These are phyloP conservation scores for Orbilia javanica DNA, from an alignment of 2,329 filamentous ascomycete species.

Conservation along the genomic window DNA sequence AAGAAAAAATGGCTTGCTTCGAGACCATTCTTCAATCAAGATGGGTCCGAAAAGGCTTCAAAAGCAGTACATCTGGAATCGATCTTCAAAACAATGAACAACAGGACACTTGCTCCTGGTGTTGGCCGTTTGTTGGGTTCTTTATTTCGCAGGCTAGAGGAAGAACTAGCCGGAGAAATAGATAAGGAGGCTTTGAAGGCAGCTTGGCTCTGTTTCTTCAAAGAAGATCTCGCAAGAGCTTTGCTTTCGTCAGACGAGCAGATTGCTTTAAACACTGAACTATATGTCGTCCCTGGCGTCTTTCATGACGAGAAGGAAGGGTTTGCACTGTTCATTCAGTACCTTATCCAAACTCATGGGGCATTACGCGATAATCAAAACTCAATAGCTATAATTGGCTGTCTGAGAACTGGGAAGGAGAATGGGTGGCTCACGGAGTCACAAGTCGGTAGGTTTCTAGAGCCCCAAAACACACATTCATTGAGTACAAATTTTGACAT, in stretches of 20 bases:
- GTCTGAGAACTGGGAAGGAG: slow-evolving; percentile 61
- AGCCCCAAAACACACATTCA: background rate
- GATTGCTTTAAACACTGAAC: slow-evolving; percentile 44
- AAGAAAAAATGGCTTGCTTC: slow-evolving; percentile 62
- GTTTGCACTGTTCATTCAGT: slow-evolving; percentile 65
- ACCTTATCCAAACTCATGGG: slow-evolving; percentile 67
- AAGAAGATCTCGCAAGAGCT: slow-evolving; percentile 31
- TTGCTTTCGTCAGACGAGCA: slow-evolving; percentile 43
- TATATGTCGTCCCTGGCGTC: slow-evolving; percentile 47
- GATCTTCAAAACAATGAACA: slow-evolving; percentile 36
- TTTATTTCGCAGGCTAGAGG: slow-evolving; percentile 34
- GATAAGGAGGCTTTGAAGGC: slow-evolving; percentile 1
- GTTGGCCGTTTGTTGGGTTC: slow-evolving; percentile 58
- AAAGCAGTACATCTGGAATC: slow-evolving; percentile 67
- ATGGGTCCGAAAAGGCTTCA: slow-evolving; percentile 63
- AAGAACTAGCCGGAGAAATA: slow-evolving; percentile 5
- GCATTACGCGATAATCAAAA: slow-evolving; percentile 1
- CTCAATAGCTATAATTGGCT: slow-evolving; percentile 59
- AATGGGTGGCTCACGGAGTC: slow-evolving; percentile 60
- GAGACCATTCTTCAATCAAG: slow-evolving; percentile 62
- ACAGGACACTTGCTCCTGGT: slow-evolving; percentile 60
- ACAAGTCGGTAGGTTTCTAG: slow-evolving; percentile 39
- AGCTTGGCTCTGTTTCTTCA: slow-evolving; percentile 35
- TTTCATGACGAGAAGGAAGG: slow-evolving; percentile 63
- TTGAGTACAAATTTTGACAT: background rate